These are phyloP conservation scores for Aspergillus alliaceus DNA, from an alignment of 2,329 filamentous ascomycete species.

Conservation along the genomic window DNA sequence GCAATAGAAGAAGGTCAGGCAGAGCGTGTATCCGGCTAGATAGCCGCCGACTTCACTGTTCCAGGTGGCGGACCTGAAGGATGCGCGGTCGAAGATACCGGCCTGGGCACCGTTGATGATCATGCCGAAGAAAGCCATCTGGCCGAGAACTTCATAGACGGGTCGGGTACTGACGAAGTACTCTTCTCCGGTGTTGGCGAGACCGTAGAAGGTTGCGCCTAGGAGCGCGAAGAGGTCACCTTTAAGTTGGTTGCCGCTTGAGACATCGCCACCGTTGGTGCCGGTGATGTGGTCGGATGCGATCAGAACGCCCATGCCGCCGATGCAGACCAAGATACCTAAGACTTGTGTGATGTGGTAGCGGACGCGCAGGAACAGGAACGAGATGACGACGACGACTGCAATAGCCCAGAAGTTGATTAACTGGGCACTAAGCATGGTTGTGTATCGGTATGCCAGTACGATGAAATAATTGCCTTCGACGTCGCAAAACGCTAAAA, in stretches of 20 bases:
- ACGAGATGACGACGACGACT: conserved; percentile 82
- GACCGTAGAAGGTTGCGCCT: conserved; percentile 86
- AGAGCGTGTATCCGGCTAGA: conserved; percentile 84
- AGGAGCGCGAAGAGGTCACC: conserved; percentile 90
- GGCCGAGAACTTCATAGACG: conserved; percentile 89
- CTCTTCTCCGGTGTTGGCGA: conserved; percentile 90
- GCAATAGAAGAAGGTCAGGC: conserved; percentile 81
- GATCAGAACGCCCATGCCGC: conserved; percentile 84
- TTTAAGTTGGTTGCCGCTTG: conserved; percentile 70
- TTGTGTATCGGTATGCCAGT: conserved; percentile 88
- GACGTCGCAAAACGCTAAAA: conserved; percentile 90
- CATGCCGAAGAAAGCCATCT: conserved; percentile 83
- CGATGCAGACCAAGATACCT: conserved; percentile 87
- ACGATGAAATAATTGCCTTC: conserved; percentile 98
- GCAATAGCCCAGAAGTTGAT: conserved; percentile 99
- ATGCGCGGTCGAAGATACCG: conserved; percentile 82
- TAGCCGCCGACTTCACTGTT: conserved; percentile 72
- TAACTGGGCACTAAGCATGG: conserved; percentile 86
- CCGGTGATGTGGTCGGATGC: conserved; percentile 82
- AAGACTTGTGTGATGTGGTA: conserved; percentile 83
- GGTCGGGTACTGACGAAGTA: conserved; percentile 86
- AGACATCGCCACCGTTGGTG: conserved; percentile 63
- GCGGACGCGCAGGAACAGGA: conserved; percentile 78
- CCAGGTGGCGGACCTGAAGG: conserved; percentile 67
- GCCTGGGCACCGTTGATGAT: conserved; percentile 90